phyloP scores from a whole-genome alignment of 805 yeast species.

The Saturnispora serradocipensis region DNA sequence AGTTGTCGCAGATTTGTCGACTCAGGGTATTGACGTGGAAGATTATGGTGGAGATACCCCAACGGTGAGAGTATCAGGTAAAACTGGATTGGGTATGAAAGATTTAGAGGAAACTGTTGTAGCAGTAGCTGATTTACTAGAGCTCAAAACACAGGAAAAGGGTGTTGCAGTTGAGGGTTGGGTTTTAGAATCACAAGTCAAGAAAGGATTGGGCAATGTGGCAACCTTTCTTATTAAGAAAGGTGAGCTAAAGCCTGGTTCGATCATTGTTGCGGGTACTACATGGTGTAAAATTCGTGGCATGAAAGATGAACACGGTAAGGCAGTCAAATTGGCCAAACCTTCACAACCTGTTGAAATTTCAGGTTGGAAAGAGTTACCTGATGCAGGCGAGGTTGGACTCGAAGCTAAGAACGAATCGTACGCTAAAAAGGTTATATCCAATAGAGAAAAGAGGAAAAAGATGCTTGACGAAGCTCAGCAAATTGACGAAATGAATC shows the following conservation, averaged over 20 bases:
- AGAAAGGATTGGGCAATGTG: conserved; percentile 73
- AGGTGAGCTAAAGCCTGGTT: conserved; percentile 66
- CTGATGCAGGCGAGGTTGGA: conserved; percentile 82
- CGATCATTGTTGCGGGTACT: conserved; percentile 73
- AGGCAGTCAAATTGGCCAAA: conserved; percentile 51
- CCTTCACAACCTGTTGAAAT: conserved; percentile 90
- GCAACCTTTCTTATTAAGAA: conserved; percentile 79
- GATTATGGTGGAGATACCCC: conserved; percentile 95
- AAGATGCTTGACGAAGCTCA: conserved; percentile 47
- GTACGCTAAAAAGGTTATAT: conserved; percentile 64
- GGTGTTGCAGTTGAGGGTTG: conserved; percentile 70
- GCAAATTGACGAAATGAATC: conserved; percentile 65
- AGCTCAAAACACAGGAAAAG: conserved; percentile 52
- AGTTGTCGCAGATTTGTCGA: conserved; percentile 69
- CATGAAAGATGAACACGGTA: conserved; percentile 67
- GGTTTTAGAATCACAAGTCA: conserved; percentile 77
- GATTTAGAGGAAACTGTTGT: conserved; percentile 82
- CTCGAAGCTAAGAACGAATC: conserved; percentile 69
- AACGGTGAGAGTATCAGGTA: conserved; percentile 78
- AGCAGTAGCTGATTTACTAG: conserved; percentile 75
- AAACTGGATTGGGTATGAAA: conserved; percentile 85
- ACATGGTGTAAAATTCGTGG: conserved; percentile 79
- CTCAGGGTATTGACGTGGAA: conserved; percentile 75
- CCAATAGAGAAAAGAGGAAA: conserved; percentile 49
- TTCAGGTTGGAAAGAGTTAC: conserved; percentile 90